Evolutionary conservation across 495 filamentous ascomycete species (phyloP), one percentile per base, ranked within the genome.

Genomic region (Penicillium mononematosum): DNA sequence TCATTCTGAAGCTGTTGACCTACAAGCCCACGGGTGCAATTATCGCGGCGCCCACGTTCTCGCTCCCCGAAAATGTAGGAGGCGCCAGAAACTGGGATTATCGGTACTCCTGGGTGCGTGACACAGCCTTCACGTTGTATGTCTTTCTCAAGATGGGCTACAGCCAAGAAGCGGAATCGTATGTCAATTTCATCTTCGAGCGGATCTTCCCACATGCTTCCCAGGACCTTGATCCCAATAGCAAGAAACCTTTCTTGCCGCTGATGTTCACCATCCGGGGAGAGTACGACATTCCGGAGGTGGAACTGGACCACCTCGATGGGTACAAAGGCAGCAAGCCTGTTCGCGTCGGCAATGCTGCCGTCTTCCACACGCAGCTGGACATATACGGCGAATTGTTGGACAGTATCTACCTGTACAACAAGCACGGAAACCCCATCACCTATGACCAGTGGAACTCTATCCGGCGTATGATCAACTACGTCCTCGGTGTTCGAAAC

Each of bases 201-300:
- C 81, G 85, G 17, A 79, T 89, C 53, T 73, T 80, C 52, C 73
- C 71, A 9, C 64, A 71, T 47, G 58, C 67, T 1, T 54, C 60
- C 72, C 78, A 38, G 63, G 78, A 53, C 55, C 66, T 32, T 19
- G 73, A 58, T 71, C 80, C 55, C 69, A 82, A 52, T 71, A 57
- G 58, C 48, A 67, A 68, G 24, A 59, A 64, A 9, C 71, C 70
- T 1, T 72, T 83, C n/a, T 70, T 90, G 5, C 87, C 87, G 16
- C 88, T 90, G 63, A 90, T 90, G 87, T 89, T 89, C 59, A 88
- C 84, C 14, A 89, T 90, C 60, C 77, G 81, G 8, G 87, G 87
- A 39, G 84, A 85, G 47, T 88, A 82, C 31, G 85, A 89, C 36
- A 86, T 90, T 50, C 86, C 86, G 7, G 87, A 90, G 64, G 65